Evolutionary conservation across 257 asterid genomes (phyloP).

Genomic region (Salvia miltiorrhiza): DNA sequence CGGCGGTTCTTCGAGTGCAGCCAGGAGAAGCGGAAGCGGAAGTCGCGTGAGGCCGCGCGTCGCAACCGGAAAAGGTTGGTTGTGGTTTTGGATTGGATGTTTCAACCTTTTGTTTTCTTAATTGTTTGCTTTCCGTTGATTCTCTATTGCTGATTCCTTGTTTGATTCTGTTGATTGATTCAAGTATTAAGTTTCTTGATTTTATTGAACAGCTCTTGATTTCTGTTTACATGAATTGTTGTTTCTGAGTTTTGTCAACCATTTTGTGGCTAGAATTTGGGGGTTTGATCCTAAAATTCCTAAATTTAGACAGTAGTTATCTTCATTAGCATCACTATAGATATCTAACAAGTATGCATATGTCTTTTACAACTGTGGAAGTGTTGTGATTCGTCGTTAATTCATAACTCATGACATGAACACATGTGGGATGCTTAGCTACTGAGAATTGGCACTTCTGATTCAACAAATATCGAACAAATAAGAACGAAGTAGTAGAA

Average conservation of each 20-base stretch:
- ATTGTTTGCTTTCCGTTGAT: neutral
- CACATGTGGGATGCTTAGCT: neutral
- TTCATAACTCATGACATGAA: no score
- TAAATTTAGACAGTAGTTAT: no score
- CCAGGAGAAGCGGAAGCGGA: conserved; percentile 49
- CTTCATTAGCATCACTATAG: neutral
- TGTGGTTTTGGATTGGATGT: neutral
- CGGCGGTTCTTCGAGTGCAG: conserved; percentile 44
- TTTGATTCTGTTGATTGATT: neutral
- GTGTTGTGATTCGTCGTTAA: neutral
- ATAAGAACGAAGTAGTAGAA: no score
- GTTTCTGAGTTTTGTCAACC: neutral
- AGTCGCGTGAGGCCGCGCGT: conserved; percentile 51
- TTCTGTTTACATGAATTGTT: neutral
- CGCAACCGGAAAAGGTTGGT: conserved; percentile 48
- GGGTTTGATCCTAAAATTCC: neutral
- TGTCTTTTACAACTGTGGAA: neutral
- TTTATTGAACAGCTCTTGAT: neutral
- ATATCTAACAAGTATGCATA: neutral
- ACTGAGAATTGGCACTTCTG: neutral
- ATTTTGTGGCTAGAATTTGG: neutral
- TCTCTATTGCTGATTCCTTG: neutral
- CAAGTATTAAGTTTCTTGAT: neutral
- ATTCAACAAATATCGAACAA: neutral
- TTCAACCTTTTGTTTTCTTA: neutral